Conservation (phyloP, 352 stramenopile species). For the Globisporangium nodosum region DNA sequence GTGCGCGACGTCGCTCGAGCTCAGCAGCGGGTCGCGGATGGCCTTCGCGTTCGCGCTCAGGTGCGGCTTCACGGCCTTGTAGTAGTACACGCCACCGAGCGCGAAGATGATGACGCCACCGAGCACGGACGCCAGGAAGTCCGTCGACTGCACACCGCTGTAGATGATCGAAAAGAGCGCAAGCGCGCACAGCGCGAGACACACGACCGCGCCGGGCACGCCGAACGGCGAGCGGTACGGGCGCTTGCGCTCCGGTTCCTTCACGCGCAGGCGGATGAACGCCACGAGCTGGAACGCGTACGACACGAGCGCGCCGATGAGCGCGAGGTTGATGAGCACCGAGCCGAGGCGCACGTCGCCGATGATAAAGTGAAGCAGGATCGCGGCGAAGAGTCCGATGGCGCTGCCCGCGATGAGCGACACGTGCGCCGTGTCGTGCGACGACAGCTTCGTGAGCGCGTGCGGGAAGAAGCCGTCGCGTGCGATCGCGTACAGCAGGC, state of each 20-base stretch:
- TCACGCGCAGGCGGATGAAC: slow-evolving; percentile 50
- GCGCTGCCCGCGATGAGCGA: slow-evolving; percentile 42
- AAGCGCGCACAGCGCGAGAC: slow-evolving; percentile 34
- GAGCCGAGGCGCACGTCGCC: slow-evolving; percentile 50
- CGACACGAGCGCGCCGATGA: slow-evolving; percentile 63
- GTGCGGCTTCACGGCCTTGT: slow-evolving; percentile 29
- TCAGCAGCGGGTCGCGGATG: slow-evolving; percentile 40
- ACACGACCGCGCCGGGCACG: slow-evolving; percentile 35
- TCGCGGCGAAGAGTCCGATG: slow-evolving; percentile 36
- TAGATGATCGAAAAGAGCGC: slow-evolving; percentile 66
- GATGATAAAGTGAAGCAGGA: slow-evolving; percentile 56
- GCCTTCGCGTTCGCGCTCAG: slow-evolving; percentile 20
- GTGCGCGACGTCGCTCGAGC: slow-evolving; percentile 16
- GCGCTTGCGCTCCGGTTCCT: slow-evolving; percentile 38
- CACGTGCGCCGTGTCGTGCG: slow-evolving; percentile 42
- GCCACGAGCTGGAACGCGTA: slow-evolving; percentile 50
- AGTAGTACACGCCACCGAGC: slow-evolving; percentile 41
- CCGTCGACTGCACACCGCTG: slow-evolving; percentile 41
- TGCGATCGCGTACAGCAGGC: slow-evolving; percentile 58
- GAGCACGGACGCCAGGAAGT: slow-evolving; percentile 58
- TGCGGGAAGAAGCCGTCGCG: slow-evolving; percentile 52
- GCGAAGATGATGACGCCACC: slow-evolving; percentile 49
- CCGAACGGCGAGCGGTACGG: slow-evolving; percentile 58
- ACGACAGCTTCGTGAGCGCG: slow-evolving; percentile 38
- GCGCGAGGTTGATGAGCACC: slow-evolving; percentile 63